Evolutionary conservation across 257 asterid species (phyloP).

Genomic region (Perilla frutescens): DNA sequence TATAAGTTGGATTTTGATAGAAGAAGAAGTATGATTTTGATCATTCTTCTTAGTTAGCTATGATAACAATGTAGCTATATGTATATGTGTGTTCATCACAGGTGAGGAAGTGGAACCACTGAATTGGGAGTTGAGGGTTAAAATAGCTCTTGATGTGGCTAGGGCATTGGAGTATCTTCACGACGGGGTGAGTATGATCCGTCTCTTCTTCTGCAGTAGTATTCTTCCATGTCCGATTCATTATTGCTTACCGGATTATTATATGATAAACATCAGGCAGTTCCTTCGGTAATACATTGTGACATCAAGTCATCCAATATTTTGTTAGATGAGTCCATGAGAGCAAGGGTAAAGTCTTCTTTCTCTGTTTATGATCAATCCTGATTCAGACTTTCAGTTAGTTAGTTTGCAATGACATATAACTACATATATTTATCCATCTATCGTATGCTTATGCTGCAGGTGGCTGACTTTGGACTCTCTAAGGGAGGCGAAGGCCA

Average conservation of each 20-base stretch:
- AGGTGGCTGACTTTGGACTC: constrained; percentile 97
- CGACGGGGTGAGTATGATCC: constrained; percentile 73
- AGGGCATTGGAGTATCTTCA: constrained; percentile 98
- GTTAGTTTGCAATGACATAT: too few species aligned
- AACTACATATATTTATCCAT: neutral
- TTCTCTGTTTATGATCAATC: constrained; percentile 13
- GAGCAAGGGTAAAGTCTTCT: constrained; percentile 67
- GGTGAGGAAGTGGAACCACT: constrained; percentile 68
- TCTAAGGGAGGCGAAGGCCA: constrained; percentile 91
- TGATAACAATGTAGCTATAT: too few species aligned
- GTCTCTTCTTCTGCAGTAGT: neutral
- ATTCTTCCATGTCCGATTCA: neutral
- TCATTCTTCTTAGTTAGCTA: too few species aligned
- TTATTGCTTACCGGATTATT: constrained; percentile 21
- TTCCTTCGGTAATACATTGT: constrained; percentile 91
- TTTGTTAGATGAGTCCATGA: constrained; percentile 86
- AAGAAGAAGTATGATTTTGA: too few species aligned
- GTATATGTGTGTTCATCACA: constrained; percentile 25
- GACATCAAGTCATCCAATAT: constrained; percentile 94
- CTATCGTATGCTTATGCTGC: constrained; percentile 22
- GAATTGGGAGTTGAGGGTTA: constrained; percentile 78
- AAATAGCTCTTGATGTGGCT: constrained; percentile 94
- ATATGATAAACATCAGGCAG: constrained; percentile 60
- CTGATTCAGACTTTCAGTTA: neutral
- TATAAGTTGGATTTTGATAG: too few species aligned